Evolutionary conservation across 1,284 basidiomycete genomes (phyloP).

Genomic region (Pascua guehoae): DNA sequence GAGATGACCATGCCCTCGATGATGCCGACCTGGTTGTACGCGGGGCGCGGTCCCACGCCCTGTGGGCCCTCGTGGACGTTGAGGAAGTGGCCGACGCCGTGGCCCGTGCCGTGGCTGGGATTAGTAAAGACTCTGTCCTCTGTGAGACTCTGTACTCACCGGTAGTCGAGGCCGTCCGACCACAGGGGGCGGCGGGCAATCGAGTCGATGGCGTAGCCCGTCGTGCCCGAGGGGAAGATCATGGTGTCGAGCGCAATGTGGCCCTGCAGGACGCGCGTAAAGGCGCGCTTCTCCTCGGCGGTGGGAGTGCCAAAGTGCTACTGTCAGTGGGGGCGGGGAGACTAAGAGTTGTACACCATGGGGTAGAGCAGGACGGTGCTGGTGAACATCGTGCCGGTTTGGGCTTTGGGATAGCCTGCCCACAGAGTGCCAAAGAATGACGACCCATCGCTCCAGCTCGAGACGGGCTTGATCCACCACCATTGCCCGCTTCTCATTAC

Average conservation of each 20-base stretch:
- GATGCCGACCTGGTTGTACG: constrained; percentile 59
- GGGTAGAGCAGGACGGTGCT: too few relatives aligned
- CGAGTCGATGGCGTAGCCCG: constrained; percentile 60
- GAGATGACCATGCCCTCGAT: constrained; percentile 84
- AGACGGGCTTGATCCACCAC: too few relatives aligned
- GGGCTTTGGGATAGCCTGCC: too few relatives aligned
- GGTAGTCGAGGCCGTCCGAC: constrained; percentile 76
- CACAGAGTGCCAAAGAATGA: too few relatives aligned
- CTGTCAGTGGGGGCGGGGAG: constrained; percentile 35
- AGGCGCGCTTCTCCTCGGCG: constrained; percentile 76
- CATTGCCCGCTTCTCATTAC: too few relatives aligned
- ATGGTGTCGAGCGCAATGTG: constrained; percentile 59
- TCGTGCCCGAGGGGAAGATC: constrained; percentile 82
- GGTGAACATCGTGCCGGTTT: too few relatives aligned
- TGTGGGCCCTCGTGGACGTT: constrained; percentile 95
- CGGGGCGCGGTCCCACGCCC: constrained; percentile 74
- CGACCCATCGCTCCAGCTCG: too few relatives aligned
- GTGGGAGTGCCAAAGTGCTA: constrained; percentile 84
- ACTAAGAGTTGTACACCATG: too few relatives aligned
- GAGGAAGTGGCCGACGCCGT: constrained; percentile 86
- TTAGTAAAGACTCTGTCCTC: too few relatives aligned
- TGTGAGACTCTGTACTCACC: constrained; percentile 38
- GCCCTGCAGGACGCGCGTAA: constrained; percentile 67
- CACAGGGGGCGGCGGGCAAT: constrained; percentile 81
- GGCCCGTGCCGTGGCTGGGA: constrained; percentile 78